A percentile compares a stretch with the other conserved stretches of the same genome.
These are phyloP conservation scores for Fraxinus dipetala DNA, from an alignment of 305 asterid species.

Conservation along the genomic window DNA sequence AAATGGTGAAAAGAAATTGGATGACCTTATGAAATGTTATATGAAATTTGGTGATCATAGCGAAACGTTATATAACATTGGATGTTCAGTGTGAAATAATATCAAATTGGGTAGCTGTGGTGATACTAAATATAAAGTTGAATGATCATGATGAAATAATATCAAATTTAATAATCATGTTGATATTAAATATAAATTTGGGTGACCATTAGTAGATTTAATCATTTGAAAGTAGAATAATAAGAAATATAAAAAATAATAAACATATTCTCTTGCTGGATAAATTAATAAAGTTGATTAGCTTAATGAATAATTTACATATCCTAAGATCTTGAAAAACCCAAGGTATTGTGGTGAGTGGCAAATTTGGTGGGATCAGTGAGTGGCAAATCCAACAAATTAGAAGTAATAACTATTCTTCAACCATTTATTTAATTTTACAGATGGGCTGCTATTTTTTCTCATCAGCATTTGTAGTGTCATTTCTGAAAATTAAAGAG, in stretches of 20 bases:
- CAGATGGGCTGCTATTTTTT: no score
- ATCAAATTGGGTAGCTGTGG: no score
- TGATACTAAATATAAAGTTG: no score
- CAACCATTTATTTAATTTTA: no score
- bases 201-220: neutral
- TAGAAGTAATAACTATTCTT: neutral
- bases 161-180: neutral
- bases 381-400: neutral
- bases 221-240: neutral
- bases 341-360: neutral
- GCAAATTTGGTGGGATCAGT: no score
- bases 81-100: no score
- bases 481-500: no score
- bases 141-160: no score
- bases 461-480: no score
- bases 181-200: neutral
- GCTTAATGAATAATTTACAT: neutral
- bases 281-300: neutral
- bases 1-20: neutral
- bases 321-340: neutral
- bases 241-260: neutral
- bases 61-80: no score
- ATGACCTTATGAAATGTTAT: neutral
- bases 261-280: neutral
- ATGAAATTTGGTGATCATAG: neutral